These are phyloP conservation scores for Aspergillus cristatus DNA, from an alignment of 495 filamentous ascomycete species.

Conservation along the genomic window DNA sequence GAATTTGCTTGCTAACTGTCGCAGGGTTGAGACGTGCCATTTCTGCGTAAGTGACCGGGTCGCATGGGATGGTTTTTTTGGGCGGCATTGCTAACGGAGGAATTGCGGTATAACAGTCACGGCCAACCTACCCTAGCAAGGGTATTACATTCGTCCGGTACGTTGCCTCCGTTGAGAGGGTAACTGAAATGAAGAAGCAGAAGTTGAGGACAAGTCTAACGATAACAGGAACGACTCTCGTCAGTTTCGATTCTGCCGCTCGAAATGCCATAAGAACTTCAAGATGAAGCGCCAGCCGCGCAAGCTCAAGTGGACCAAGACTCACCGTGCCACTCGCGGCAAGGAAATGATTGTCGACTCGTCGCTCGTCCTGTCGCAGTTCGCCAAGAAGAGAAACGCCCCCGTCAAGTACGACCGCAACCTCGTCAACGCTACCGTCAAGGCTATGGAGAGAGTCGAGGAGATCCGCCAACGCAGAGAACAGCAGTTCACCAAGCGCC, in stretches of 20 bases:
- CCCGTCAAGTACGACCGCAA: constrained; percentile 93
- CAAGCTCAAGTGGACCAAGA: constrained; percentile 83
- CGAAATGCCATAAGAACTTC: constrained; percentile 96
- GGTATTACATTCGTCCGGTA: constrained; percentile 74
- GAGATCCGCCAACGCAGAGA: constrained; percentile 81
- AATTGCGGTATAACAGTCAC: constrained; percentile 12
- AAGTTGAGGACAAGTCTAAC: neutral
- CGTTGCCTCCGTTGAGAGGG: constrained; percentile 5
- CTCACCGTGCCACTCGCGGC: constrained; percentile 59
- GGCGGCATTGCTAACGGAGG: neutral
- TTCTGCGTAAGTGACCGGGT: constrained; percentile 52
- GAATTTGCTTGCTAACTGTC: neutral
- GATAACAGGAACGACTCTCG: constrained; percentile 55
- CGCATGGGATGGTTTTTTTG: neutral
- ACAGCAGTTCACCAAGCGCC: constrained; percentile 81
- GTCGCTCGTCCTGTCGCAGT: constrained; percentile 81
- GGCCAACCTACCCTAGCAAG: constrained; percentile 75
- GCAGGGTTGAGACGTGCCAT: constrained; percentile 77
- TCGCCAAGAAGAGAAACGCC: constrained; percentile 86
- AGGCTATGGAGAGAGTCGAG: constrained; percentile 81
- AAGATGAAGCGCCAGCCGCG: constrained; percentile 93
- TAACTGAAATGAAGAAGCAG: neutral
- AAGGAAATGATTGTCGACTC: constrained; percentile 94
- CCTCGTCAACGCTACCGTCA: constrained; percentile 73
- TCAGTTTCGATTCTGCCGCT: constrained; percentile 58